Evolutionary conservation across 2,329 filamentous ascomycete genomes (phyloP).

Genomic region (Septoria linicola): DNA sequence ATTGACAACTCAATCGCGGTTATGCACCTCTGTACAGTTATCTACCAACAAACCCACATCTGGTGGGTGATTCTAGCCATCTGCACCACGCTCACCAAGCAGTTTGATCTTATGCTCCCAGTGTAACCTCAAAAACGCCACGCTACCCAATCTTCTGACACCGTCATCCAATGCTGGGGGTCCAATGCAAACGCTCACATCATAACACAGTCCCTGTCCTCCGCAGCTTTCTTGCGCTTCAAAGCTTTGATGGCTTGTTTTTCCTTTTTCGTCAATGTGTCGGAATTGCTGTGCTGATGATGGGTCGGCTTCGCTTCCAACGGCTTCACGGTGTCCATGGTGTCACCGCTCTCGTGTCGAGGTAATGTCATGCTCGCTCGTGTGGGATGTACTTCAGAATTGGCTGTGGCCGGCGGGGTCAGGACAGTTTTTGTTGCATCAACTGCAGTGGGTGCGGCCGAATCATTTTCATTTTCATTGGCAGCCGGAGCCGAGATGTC

Average conservation of each 20-base stretch:
- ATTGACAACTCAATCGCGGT: too few species aligned
- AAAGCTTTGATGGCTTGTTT: slow-evolving; percentile 31
- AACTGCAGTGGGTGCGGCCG: slow-evolving; percentile 4
- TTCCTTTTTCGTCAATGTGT: slow-evolving; percentile 31
- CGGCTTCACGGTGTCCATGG: slow-evolving; percentile 9
- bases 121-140: too few species aligned
- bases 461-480: slow-evolving; percentile 6
- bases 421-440: background rate
- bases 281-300: slow-evolving; percentile 7
- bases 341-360: slow-evolving; percentile 3
- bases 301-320: background rate
- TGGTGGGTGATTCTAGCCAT: too few species aligned
- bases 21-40: too few species aligned
- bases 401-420: slow-evolving; percentile 1
- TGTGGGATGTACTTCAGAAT: slow-evolving; percentile 9
- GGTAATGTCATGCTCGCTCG: slow-evolving; percentile 1
- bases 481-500: slow-evolving; percentile 3
- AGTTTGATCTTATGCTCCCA: too few species aligned
- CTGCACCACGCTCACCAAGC: too few species aligned
- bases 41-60: too few species aligned
- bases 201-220: slow-evolving; percentile 46
- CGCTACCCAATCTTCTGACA: too few species aligned
- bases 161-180: too few species aligned
- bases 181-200: slow-evolving; percentile 43
- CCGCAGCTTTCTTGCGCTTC: slow-evolving; percentile 33